phyloP scores from a whole-genome alignment of 257 asterid genomes.

The Nicotiana paniculata region DNA sequence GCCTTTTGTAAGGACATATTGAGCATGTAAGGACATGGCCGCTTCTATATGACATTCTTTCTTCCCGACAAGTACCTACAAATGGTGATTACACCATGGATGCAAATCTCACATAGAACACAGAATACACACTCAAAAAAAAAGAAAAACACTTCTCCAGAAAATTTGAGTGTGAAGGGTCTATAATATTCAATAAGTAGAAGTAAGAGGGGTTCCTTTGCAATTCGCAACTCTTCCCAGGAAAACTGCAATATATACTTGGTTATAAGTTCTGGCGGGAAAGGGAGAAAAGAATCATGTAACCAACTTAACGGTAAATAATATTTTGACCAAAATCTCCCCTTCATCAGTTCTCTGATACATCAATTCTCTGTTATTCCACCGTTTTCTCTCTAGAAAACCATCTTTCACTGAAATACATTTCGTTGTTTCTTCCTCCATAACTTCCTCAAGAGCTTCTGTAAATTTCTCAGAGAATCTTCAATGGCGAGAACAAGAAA shows the following conservation, averaged over 20 bases:
- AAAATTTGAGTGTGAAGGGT: not conserved
- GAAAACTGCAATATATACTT: not conserved
- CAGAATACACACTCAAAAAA: not conserved
- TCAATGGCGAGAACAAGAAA: slow-evolving; percentile 18
- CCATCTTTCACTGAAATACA: not conserved
- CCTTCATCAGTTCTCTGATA: not conserved
- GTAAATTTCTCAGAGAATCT: not conserved
- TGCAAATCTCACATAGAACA: not conserved
- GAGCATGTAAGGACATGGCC: not conserved
- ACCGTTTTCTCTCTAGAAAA: not conserved
- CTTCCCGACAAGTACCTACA: too few relatives aligned
- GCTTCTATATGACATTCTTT: too few relatives aligned
- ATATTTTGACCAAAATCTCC: not conserved
- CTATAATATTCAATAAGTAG: not conserved
- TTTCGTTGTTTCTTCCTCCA: too few relatives aligned
- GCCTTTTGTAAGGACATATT: not conserved
- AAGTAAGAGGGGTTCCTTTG: not conserved
- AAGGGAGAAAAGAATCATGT: not conserved
- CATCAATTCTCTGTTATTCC: not conserved
- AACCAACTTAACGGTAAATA: not conserved
- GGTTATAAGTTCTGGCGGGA: not conserved
- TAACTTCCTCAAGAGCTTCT: too few relatives aligned
- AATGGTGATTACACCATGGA: not conserved
- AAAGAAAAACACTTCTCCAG: too few relatives aligned
- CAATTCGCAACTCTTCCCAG: not conserved